A percentile compares a stretch with the other conserved stretches of the same genome.
Conservation (phyloP, 1,284 basidiomycete genomes). For the Ceraceosorus bombacis region DNA sequence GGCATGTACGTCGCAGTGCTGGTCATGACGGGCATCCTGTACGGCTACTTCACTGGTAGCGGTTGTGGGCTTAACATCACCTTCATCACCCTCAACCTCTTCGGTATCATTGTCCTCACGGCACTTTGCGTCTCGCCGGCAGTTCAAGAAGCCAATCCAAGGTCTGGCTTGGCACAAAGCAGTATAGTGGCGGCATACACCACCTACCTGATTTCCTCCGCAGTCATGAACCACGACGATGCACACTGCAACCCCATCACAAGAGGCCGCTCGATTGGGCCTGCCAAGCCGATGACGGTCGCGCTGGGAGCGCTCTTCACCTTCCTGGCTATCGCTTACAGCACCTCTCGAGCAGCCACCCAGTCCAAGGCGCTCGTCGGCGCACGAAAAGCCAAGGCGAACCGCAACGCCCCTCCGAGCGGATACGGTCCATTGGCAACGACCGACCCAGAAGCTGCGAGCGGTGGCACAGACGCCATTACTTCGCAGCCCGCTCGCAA, state of each 20-base stretch:
- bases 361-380: conserved; percentile 85
- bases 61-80: conserved; percentile 85
- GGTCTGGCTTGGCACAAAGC: conserved; percentile 87
- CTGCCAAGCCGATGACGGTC: conserved; percentile 76
- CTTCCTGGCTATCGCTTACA: conserved; percentile 95
- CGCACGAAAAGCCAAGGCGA: conserved; percentile 55
- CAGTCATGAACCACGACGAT: conserved; percentile 84
- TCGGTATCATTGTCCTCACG: conserved; percentile 71
- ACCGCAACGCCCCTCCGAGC: conserved; percentile 47
- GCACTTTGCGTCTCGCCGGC: conserved; percentile 73
- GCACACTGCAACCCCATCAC: conserved; percentile 78
- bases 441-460: conserved; percentile 13
- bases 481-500: conserved; percentile 72
- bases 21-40: conserved; percentile 76
- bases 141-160: conserved; percentile 87
- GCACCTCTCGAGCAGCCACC: conserved; percentile 88
- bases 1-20: conserved; percentile 77
- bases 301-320: conserved; percentile 90
- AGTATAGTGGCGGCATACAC: conserved; percentile 95
- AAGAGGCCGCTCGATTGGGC: conserved; percentile 56
- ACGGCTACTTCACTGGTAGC: conserved; percentile 79
- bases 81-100: conserved; percentile 90
- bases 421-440: conserved; percentile 41
- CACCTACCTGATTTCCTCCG: conserved; percentile 89
- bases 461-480: conserved; percentile 54